These are phyloP conservation scores for Colletotrichum ledebouriae DNA, from an alignment of 2,329 filamentous ascomycete species.

Conservation along the genomic window DNA sequence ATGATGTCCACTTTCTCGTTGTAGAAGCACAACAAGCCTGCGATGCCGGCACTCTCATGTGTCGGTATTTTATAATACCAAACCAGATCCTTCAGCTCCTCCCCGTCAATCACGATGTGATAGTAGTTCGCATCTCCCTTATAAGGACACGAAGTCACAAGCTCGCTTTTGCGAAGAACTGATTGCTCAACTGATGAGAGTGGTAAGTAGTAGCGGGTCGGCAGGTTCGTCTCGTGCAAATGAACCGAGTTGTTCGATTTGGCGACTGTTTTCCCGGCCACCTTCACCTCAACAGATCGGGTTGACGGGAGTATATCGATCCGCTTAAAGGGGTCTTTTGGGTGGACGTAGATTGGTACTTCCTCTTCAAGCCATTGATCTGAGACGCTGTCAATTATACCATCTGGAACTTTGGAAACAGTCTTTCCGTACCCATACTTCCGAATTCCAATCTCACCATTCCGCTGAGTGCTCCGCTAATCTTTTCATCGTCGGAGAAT, in stretches of 20 bases:
- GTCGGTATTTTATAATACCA: conserved; percentile 75
- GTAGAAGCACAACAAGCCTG: conserved; percentile 73
- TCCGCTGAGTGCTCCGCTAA: conserved; percentile 50
- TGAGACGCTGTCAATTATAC: conserved; percentile 25
- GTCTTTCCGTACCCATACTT: conserved; percentile 49
- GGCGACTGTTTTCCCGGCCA: conserved; percentile 62
- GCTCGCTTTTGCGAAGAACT: conserved; percentile 63
- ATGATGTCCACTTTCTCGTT: conserved; percentile 77
- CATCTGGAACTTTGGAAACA: fast-evolving
- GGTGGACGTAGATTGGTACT: conserved; percentile 70
- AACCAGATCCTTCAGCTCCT: conserved; percentile 63
- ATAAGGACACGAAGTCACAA: conserved; percentile 73
- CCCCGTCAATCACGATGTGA: conserved; percentile 61
- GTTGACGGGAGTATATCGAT: conserved; percentile 71
- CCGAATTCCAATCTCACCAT: conserved; percentile 53
- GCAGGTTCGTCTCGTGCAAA: conserved; percentile 71
- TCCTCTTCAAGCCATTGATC: conserved; percentile 68
- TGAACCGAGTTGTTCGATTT: conserved; percentile 62
- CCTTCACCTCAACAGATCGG: conserved; percentile 64
- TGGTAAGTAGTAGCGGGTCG: conserved; percentile 71
- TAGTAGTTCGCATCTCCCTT: conserved; percentile 77
- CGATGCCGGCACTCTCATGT: conserved; percentile 67
- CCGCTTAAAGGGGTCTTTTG: conserved; percentile 76
- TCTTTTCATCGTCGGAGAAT: conserved; percentile 55
- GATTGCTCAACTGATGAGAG: conserved; percentile 61